A percentile compares a stretch with the other conserved stretches of the same genome.
phyloP scores from a whole-genome alignment of 2,329 filamentous ascomycete genomes.

The Alternaria rosae region DNA sequence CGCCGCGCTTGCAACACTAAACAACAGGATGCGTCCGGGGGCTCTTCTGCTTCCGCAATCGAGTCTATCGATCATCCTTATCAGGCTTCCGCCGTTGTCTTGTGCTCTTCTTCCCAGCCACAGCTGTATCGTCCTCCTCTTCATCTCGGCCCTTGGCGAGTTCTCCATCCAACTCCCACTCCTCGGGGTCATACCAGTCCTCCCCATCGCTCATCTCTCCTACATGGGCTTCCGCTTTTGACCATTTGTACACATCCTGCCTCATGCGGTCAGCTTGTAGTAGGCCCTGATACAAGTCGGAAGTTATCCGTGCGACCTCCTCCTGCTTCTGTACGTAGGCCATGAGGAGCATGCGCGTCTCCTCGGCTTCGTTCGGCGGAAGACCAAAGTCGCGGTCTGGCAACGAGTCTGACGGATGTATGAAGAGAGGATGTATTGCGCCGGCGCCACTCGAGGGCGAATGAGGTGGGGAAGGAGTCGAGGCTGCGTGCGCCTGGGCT shows the following conservation, averaged over 20 bases:
- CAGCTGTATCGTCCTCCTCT: conserved; percentile 71
- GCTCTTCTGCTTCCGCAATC: not conserved
- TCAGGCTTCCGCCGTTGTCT: conserved; percentile 49
- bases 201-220: conserved; percentile 86
- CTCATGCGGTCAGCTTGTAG: conserved; percentile 76
- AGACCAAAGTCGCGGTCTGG: conserved; percentile 76
- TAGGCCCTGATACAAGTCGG: conserved; percentile 73
- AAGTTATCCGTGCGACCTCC: conserved; percentile 76
- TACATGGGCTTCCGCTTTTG: conserved; percentile 78
- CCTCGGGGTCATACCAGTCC: conserved; percentile 86
- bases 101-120: conserved; percentile 58
- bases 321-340: conserved; percentile 87
- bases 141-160: conserved; percentile 84
- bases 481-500: conserved; percentile 58
- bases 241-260: conserved; percentile 75
- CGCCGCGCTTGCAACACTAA: conserved; percentile 24
- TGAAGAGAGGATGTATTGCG: conserved; percentile 78
- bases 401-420: conserved; percentile 67
- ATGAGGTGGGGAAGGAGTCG: conserved; percentile 50
- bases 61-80: conserved; percentile 45
- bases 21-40: not conserved
- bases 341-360: conserved; percentile 75
- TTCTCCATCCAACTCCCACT: conserved; percentile 77
- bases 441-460: conserved; percentile 59
- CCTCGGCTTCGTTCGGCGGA: conserved; percentile 76